These are phyloP conservation scores for Citrus inodora DNA, from an alignment of 345 rosid genomes.

Conservation along the genomic window DNA sequence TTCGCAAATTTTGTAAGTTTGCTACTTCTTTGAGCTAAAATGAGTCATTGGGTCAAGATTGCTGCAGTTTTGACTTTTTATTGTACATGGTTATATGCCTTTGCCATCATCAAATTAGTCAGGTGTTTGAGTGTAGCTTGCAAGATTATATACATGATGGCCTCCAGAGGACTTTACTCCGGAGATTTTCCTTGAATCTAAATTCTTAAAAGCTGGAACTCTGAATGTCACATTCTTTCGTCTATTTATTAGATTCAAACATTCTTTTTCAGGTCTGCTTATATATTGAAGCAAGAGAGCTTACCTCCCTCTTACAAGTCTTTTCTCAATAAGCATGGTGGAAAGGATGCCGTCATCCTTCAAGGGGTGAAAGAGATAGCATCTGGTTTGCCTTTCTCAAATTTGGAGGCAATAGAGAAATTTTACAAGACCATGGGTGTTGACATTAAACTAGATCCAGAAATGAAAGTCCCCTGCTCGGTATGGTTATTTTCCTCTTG, in stretches of 20 bases:
- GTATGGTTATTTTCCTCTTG: slow-evolving; percentile 35
- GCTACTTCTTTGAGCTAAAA: not conserved
- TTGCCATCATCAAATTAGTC: not conserved
- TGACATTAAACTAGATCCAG: slow-evolving; percentile 71
- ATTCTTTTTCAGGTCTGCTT: slow-evolving; percentile 68
- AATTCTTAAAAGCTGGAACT: not conserved
- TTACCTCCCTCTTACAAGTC: slow-evolving; percentile 91
- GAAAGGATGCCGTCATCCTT: slow-evolving; percentile 60
- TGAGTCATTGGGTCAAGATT: not conserved
- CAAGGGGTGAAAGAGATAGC: slow-evolving; percentile 81
- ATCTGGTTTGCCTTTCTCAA: slow-evolving; percentile 57
- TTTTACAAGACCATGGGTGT: slow-evolving; percentile 66
- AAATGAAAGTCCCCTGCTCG: slow-evolving; percentile 81
- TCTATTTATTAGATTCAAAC: slow-evolving; percentile 8
- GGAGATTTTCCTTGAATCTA: not conserved
- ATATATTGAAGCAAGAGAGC: slow-evolving; percentile 81
- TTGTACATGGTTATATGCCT: not conserved
- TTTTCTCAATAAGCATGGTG: slow-evolving; percentile 86
- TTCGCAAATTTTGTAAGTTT: slow-evolving; percentile 81
- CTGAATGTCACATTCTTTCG: not conserved
- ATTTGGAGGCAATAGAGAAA: slow-evolving; percentile 63
- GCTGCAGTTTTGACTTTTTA: not conserved
- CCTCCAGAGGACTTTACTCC: not conserved
- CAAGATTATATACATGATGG: not conserved
- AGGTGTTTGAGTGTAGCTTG: not conserved